phyloP scores from a whole-genome alignment of 1,284 basidiomycete species.

The Puccinia novopanici region DNA sequence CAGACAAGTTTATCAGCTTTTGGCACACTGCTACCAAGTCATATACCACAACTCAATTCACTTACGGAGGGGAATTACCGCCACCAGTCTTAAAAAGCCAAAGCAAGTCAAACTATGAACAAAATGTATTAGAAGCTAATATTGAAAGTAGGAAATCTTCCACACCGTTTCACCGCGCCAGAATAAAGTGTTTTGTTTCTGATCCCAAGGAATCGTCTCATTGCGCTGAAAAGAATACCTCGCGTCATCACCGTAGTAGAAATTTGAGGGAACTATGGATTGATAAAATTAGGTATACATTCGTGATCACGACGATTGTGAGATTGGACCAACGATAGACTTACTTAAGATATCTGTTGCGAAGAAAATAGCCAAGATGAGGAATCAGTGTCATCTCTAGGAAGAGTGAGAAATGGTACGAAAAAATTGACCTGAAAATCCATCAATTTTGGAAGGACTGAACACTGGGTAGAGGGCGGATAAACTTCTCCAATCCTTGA shows the following conservation, averaged over 20 bases:
- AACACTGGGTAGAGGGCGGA: slow-evolving; percentile 50
- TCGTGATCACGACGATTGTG: background rate
- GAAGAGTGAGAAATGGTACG: background rate
- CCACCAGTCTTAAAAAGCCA: slow-evolving; percentile 42
- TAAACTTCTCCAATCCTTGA: slow-evolving; percentile 50
- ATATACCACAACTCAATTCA: background rate
- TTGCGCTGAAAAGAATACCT: slow-evolving; percentile 47
- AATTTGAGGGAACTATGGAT: slow-evolving; percentile 45
- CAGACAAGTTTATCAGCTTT: background rate
- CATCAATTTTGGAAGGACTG: slow-evolving; percentile 50
- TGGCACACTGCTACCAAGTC: background rate
- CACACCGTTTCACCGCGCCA: slow-evolving; percentile 49
- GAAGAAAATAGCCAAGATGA: background rate
- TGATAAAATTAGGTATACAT: background rate
- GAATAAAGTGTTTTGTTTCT: slow-evolving; percentile 37
- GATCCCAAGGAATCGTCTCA: slow-evolving; percentile 44
- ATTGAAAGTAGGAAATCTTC: background rate
- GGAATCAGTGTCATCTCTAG: background rate
- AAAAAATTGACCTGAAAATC: slow-evolving; percentile 40
- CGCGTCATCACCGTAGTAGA: slow-evolving; percentile 50
- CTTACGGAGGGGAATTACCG: slow-evolving; percentile 50
- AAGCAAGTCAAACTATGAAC: background rate
- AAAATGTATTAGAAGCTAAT: background rate
- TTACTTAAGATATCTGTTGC: slow-evolving; percentile 45
- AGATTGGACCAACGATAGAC: background rate